phyloP scores from a whole-genome alignment of 345 rosid species.

The Schrenkiella parvula region DNA sequence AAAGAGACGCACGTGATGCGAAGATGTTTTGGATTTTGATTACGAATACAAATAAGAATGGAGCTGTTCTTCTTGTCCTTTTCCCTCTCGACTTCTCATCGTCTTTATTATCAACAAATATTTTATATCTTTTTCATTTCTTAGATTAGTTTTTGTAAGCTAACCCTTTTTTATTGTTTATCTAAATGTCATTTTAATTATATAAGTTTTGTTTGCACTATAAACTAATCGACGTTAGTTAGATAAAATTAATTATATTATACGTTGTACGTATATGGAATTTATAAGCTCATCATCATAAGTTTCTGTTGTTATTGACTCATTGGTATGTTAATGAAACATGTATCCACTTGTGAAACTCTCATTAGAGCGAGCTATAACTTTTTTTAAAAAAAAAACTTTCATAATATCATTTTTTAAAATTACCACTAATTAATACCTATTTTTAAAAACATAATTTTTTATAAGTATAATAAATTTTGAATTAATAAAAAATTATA shows the following conservation, averaged over 20 bases:
- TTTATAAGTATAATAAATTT: too few relatives aligned
- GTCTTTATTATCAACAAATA: slow-evolving; percentile 13
- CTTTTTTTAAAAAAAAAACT: too few relatives aligned
- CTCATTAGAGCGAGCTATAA: too few relatives aligned
- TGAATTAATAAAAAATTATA: too few relatives aligned
- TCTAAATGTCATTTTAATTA: not conserved
- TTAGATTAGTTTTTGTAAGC: not conserved
- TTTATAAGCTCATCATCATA: not conserved
- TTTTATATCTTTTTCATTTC: too few relatives aligned
- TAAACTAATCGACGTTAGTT: not conserved
- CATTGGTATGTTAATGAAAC: too few relatives aligned
- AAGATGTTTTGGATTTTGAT: slow-evolving; percentile 28
- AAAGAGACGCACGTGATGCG: slow-evolving; percentile 28
- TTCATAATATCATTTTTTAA: too few relatives aligned
- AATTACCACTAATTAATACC: too few relatives aligned
- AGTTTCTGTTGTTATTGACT: too few relatives aligned
- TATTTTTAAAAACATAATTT: too few relatives aligned
- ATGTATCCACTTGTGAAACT: too few relatives aligned
- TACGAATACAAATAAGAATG: slow-evolving; percentile 1
- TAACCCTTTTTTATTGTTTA: not conserved
- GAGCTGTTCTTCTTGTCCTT: slow-evolving; percentile 23
- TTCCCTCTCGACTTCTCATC: not conserved
- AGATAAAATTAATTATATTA: not conserved
- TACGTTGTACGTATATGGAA: not conserved
- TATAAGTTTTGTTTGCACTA: not conserved